These are phyloP conservation scores for Fraxinus xanthoxyloides DNA, from an alignment of 305 asterid species.

Conservation along the genomic window DNA sequence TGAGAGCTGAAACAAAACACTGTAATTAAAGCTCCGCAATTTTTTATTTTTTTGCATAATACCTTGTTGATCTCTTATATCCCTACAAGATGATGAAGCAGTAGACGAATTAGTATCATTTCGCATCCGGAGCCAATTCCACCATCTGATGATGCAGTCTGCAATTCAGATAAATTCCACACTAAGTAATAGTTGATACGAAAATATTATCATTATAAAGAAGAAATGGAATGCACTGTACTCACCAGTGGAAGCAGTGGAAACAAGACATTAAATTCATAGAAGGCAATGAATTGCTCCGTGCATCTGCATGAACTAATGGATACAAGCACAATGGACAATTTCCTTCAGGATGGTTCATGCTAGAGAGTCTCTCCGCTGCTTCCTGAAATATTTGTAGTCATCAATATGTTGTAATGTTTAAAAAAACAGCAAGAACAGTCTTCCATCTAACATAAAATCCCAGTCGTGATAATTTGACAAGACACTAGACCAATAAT, in stretches of 20 bases:
- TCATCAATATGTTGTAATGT: conserved; percentile 24
- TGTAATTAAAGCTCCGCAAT: neutral
- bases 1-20: neutral
- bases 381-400: conserved; percentile 68
- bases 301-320: conserved; percentile 66
- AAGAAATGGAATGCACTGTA: neutral
- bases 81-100: conserved; percentile 37
- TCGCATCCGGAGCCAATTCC: conserved; percentile 64
- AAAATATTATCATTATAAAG: neutral
- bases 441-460: neutral
- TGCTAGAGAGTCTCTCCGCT: conserved; percentile 81
- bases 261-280: conserved; percentile 99
- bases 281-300: conserved; percentile 49
- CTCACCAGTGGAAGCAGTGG: conserved; percentile 96
- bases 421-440: neutral
- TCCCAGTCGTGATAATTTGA: neutral
- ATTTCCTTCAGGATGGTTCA: conserved; percentile 95
- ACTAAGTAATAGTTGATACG: neutral
- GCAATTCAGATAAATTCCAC: conserved; percentile 24
- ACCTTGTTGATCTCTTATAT: conserved; percentile 49
- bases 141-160: conserved; percentile 88
- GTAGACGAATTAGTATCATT: conserved; percentile 39
- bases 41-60: neutral
- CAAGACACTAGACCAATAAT: neutral
- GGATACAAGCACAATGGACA: conserved; percentile 85